Evolutionary conservation across 495 filamentous ascomycete species (phyloP).

Genomic region (Cudoniella acicularis): DNA sequence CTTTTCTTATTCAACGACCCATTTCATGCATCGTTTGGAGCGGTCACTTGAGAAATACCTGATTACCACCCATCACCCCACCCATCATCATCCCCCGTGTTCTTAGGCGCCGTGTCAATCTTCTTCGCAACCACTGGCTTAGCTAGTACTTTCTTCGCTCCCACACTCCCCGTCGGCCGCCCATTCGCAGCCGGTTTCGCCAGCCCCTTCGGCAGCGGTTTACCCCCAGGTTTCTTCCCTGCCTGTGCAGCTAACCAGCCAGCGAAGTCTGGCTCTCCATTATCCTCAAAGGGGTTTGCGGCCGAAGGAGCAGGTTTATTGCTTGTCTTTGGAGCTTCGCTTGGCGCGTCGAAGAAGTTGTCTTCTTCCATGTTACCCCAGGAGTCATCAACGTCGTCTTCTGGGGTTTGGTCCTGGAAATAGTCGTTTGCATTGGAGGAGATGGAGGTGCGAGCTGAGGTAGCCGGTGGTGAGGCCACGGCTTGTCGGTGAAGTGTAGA

Average conservation of each 20-base stretch:
- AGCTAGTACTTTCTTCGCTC: conserved; percentile 37
- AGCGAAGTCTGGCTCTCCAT: conserved; percentile 87
- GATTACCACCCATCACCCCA: conserved; percentile 68
- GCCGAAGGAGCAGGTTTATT: conserved; percentile 18
- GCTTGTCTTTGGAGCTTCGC: conserved; percentile 25
- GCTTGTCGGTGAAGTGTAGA: conserved; percentile 52
- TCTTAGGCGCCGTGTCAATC: conserved; percentile 52
- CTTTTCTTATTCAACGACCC: too few species aligned
- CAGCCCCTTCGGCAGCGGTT: conserved; percentile 73
- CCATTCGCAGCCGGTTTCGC: conserved; percentile 44
- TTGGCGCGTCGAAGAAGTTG: conserved; percentile 44
- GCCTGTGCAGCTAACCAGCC: conserved; percentile 86
- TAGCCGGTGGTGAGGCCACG: conserved; percentile 41
- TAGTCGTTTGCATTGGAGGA: conserved; percentile 40
- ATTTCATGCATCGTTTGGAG: too few species aligned
- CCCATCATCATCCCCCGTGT: conserved; percentile 53
- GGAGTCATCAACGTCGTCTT: conserved; percentile 60
- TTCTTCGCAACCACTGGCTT: conserved; percentile 42
- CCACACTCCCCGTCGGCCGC: conserved; percentile 32
- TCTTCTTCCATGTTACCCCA: conserved; percentile 46
- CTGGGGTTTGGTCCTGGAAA: conserved; percentile 44
- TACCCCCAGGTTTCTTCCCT: conserved; percentile 58
- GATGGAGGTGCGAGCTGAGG: conserved; percentile 37
- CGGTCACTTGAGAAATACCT: too few species aligned
- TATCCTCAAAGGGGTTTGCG: conserved; percentile 66